Evolutionary conservation across 2,329 filamentous ascomycete species (phyloP).

Genomic region (Neoarthrinium moseri): DNA sequence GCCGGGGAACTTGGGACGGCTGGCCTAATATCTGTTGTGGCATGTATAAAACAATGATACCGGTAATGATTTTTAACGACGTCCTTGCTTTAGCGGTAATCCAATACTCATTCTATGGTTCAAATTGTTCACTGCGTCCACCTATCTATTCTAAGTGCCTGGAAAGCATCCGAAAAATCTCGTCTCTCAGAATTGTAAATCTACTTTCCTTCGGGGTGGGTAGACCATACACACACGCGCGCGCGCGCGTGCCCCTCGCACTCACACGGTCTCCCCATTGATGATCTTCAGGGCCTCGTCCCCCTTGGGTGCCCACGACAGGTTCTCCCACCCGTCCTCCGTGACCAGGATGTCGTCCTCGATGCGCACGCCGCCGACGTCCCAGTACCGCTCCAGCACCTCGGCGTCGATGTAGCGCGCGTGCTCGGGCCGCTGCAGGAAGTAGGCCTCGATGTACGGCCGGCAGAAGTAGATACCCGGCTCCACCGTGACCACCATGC

Average conservation of each 20-base stretch:
- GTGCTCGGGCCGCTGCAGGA: conserved; percentile 58
- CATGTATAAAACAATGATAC: conserved; percentile 3
- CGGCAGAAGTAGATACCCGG: conserved; percentile 77
- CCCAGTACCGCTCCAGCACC: conserved; percentile 68
- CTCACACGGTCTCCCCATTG: conserved; percentile 7
- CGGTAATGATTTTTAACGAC: neutral
- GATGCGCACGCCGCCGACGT: conserved; percentile 85
- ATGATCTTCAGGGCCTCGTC: conserved; percentile 65
- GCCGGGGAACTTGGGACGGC: neutral
- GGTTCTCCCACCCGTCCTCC: conserved; percentile 74
- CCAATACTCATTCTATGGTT: too few species aligned
- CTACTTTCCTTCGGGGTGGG: too few species aligned
- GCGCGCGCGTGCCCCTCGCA: too few species aligned
- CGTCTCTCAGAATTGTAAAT: too few species aligned
- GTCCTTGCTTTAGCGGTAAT: too few species aligned
- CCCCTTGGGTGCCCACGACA: conserved; percentile 78
- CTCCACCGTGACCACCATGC: conserved; percentile 77
- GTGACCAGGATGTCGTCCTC: conserved; percentile 89
- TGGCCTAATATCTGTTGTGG: neutral
- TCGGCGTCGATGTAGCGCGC: conserved; percentile 63
- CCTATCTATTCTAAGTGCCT: too few species aligned
- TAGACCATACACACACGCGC: too few species aligned
- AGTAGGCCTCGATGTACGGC: conserved; percentile 69
- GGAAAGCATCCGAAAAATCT: too few species aligned
- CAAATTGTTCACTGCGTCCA: too few species aligned